Evolutionary conservation across 306 rosid species (phyloP), one percentile per base, ranked within the genome.

Genomic region (Senna tora): DNA sequence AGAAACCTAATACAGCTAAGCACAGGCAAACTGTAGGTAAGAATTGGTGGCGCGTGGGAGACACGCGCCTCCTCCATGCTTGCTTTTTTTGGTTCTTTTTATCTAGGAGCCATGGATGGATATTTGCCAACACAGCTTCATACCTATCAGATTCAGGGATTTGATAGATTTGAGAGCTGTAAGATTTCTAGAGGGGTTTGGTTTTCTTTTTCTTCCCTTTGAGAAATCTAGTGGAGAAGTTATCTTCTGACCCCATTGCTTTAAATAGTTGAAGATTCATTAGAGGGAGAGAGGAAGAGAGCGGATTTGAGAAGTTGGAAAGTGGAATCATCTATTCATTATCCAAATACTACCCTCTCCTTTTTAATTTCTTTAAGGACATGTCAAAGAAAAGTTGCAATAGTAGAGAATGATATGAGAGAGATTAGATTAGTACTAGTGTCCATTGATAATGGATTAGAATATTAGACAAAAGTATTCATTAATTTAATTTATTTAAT

Each of bases 211-310:
- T 36, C 1, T 36, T 36, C 5, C 30, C 8, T 4, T 36, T 25
- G 30, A 11, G 65, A 77, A 72, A 81, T 83, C 60, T 74, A 81
- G 88, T 80, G 88, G 89, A 65, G 76, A 69, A 65, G 67, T 57
- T 69, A 68, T 69, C 56, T 81, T 75, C 63, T 42, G 79, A 55
- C 67, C 46, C 75, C 78, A 21, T 70, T 46, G 49, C 86, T 72
- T 81, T 87, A 87, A 72, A 89, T 89, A 87, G 85, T 65, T 61
- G 77, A 59, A 33, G 28, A 16, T 21, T 34, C 65, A 32, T 25
- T 25, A 28, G 42, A 13, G 6, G 16, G 12, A 16, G 22, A 50
- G 0, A 25, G 41, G 5, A 2, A 49, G 10, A 16, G 55, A 50
- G 25, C 16, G 14, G 1, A 15, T 2, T 59, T 61, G 47, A 61